These are phyloP conservation scores for Aspergillus sp. DNA, from an alignment of 2,329 filamentous ascomycete species.

Conservation along the genomic window DNA sequence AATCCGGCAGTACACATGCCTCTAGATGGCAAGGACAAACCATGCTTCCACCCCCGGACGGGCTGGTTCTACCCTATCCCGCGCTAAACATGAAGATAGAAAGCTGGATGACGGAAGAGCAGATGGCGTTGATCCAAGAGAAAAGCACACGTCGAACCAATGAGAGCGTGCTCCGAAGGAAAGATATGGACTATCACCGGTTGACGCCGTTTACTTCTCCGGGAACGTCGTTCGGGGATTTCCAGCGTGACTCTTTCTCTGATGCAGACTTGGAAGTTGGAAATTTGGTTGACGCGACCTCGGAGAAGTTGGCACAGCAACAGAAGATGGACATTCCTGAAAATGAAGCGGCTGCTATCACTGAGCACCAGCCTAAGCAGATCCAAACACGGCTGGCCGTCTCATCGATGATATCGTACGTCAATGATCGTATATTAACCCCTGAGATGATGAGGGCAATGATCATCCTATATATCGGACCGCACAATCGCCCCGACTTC, in stretches of 20 bases:
- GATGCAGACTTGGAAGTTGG: conserved; percentile 19
- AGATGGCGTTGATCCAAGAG: conserved; percentile 91
- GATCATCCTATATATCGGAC: conserved; percentile 96
- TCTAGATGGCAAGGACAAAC: conserved; percentile 59
- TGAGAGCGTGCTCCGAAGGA: conserved; percentile 73
- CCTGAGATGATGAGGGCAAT: conserved; percentile 99
- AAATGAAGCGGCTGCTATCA: conserved; percentile 37
- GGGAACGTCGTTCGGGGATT: conserved; percentile 73
- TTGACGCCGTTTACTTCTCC: conserved; percentile 74
- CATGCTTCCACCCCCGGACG: conserved; percentile 72
- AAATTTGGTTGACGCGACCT: conserved; percentile 25
- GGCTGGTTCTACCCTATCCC: conserved; percentile 84
- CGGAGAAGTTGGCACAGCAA: conserved; percentile 30
- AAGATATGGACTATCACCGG: conserved; percentile 85
- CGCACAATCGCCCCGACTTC: conserved; percentile 91
- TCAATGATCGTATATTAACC: conserved; percentile 90
- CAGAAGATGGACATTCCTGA: conserved; percentile 35
- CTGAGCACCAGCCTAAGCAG: conserved; percentile 46
- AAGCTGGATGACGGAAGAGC: conserved; percentile 98
- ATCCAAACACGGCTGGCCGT: conserved; percentile 87
- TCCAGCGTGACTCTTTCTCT: conserved; percentile 23
- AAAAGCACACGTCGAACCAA: conserved; percentile 77
- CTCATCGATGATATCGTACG: conserved; percentile 97
- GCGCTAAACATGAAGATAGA: conserved; percentile 95
- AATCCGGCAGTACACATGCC: conserved; percentile 64